Evolutionary conservation across 345 rosid species (phyloP), one percentile per base, ranked within the genome.

Genomic region (Lenwebbia sp.): DNA sequence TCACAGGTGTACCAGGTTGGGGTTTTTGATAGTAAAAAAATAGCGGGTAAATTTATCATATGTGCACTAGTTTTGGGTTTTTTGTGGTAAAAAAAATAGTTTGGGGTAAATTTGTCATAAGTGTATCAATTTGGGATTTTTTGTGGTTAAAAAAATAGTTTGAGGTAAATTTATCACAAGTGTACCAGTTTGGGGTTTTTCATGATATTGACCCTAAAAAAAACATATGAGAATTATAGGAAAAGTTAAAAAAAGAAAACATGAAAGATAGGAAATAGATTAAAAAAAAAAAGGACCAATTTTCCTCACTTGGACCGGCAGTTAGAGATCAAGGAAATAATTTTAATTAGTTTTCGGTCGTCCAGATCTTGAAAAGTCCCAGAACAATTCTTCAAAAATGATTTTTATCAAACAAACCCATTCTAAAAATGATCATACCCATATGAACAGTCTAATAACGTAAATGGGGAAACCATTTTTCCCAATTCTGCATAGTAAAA

Each of bases 261-360:
- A 62, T 14, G 75, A 28, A 62, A 28, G 5, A 30, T 28, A 62
- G 17, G 75, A 28, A 14, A 28, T 0, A 14, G 2, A 33, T 28
- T n/a, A n/a, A n/a, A n/a, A n/a, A n/a, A n/a, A n/a, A 62, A 37
- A 28, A 62, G 30, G 40, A 0, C 74, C 9, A 13, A 28, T 17
- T 60, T 2, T 60, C 28, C 37, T 60, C 74, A 60, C 14, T 28
- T 13, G 74, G 70, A 58, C 1, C 3, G 9, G 33, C 33, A 58
- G 9, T 60, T n/a, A 6, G 2, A 60, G 28, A 6, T 58, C 19
- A 28, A 9, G 74, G 19, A 30, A 0, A 60, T 2, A n/a, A 28
- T 28, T 60, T 60, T 33, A 30, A 13, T 8, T 60, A 28, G 37
- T 6, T 28, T 13, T 28, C 21, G 37, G 13, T 8, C 19, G 6